These are phyloP conservation scores for Hibiscus mutabilis DNA, from an alignment of 345 rosid species.

Conservation along the genomic window DNA sequence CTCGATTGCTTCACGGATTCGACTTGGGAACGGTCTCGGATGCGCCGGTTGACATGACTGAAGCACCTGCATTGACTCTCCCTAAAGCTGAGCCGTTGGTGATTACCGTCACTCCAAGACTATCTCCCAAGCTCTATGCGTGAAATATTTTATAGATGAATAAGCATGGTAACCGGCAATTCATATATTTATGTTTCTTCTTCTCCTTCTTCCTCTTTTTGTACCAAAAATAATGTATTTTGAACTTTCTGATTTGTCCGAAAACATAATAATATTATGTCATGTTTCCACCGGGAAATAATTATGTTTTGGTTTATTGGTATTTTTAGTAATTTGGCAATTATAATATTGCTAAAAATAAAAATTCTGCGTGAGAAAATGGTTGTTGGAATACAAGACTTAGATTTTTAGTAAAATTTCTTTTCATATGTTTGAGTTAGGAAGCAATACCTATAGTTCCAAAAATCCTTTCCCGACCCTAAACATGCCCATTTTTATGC, in stretches of 20 bases:
- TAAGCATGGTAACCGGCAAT: background rate
- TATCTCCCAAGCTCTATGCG: conserved; percentile 14
- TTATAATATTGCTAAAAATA: background rate
- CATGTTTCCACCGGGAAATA: background rate
- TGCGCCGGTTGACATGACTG: conserved; percentile 30
- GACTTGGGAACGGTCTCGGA: conserved; percentile 21
- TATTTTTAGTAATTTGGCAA: background rate
- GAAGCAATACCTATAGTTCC: too few species aligned
- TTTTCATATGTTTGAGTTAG: background rate
- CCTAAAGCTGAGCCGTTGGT: conserved; percentile 44
- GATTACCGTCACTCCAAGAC: conserved; percentile 38
- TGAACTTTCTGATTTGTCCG: background rate
- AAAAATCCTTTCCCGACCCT: too few species aligned
- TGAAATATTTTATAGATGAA: background rate
- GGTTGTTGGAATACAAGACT: background rate
- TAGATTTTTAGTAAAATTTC: background rate
- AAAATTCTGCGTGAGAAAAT: background rate
- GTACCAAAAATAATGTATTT: background rate
- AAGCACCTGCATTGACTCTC: conserved; percentile 35
- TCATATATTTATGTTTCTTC: background rate
- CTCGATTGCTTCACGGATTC: conserved; percentile 39
- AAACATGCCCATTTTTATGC: too few species aligned
- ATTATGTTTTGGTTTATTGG: background rate
- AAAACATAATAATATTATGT: background rate
- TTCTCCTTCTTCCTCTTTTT: too few species aligned